Percentiles rank a stretch among this genome's conserved stretches.
Conservation (phyloP, 2,329 filamentous ascomycete genomes). For the Blastomyces parvus region DNA sequence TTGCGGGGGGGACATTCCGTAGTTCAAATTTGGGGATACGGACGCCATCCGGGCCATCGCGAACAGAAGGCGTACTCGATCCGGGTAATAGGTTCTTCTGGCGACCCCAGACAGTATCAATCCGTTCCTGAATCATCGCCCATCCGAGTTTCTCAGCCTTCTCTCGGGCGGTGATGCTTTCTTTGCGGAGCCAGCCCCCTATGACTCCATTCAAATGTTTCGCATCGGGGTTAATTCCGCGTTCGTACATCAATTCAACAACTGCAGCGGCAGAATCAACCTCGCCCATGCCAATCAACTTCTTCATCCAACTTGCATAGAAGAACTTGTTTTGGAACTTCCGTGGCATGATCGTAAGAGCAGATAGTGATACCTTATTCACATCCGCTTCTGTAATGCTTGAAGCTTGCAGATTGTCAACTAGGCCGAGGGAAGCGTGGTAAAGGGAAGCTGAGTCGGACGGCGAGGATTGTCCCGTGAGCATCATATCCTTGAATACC, state of each 20-base stretch:
- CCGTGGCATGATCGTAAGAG: conserved; percentile 44
- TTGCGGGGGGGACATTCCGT: conserved; percentile 49
- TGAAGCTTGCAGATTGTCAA: conserved; percentile 33
- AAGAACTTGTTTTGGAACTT: conserved; percentile 64
- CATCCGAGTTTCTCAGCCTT: conserved; percentile 62
- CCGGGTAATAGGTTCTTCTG: conserved; percentile 16
- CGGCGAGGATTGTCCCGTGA: conserved; percentile 42
- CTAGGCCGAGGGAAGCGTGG: conserved; percentile 31
- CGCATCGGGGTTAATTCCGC: conserved; percentile 57
- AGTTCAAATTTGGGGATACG: conserved; percentile 33
- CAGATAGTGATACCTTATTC: conserved; percentile 41
- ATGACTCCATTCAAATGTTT: conserved; percentile 76
- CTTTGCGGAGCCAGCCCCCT: conserved; percentile 63
- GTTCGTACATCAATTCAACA: conserved; percentile 63
- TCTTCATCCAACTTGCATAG: conserved; percentile 80
- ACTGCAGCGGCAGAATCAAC: conserved; percentile 63
- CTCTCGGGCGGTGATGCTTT: conserved; percentile 44
- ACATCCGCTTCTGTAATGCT: conserved; percentile 36
- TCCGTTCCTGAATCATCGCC: conserved; percentile 63
- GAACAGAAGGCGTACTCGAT: conserved; percentile 23
- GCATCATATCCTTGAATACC: conserved; percentile 86
- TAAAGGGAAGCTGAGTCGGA: conserved; percentile 40
- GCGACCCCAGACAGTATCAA: conserved; percentile 48
- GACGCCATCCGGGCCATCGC: conserved; percentile 19
- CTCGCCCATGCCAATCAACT: conserved; percentile 63